Base-by-base conservation (phyloP, 164 flowering plant species). In the Chimonanthus salicifolius region DNA sequence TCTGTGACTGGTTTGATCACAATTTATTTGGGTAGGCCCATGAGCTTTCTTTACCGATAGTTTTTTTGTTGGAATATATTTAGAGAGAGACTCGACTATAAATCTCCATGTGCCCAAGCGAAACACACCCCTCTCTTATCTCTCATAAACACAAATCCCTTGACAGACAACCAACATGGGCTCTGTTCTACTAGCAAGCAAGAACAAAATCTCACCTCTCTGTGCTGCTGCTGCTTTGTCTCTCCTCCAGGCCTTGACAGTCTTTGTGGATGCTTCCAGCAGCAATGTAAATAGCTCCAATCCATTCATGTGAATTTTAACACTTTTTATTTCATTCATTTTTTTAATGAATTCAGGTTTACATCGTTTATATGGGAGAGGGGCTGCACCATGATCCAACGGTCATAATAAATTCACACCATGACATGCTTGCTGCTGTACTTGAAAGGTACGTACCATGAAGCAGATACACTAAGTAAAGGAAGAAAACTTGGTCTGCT, bases 341-440 rank as follows among this genome's bases (percentile, higher is more conserved):
- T 9, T 33, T 8, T 10, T 4, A 33, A 21, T 33, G 5, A 64
- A 6, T 64, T 43, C 76, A 76, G 79, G 79, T 79, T 20, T 64
- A 79, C 74, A 84, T 87, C 11, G 83, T 84, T 47, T 87, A 84
- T 70, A 60, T 84, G 75, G 87, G 86, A 64, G 81, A 78, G 72
- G 84, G 48, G 74, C 66, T 16, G 64, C 83, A 81, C 6, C 78
- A 82, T 10, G 82, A 87, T 74, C 79, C 82, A 0, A 49, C 69
- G 18, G 54, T 71, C 1, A 44, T 71, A 18, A 50, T 43, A 54
- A 54, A 54, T 10, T 77, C 82, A 2, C 90, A 85, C 74, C 87
- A 79, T 62, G 76, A 81, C 47, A 73, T 85, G 77, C 80, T 87
- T 1, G 71, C 85, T 8, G 49, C 74, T 1, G 54, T 87, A 2